Evolutionary conservation across 257 asterid species (phyloP).

Genomic region (Ajuga chamaepitys): DNA sequence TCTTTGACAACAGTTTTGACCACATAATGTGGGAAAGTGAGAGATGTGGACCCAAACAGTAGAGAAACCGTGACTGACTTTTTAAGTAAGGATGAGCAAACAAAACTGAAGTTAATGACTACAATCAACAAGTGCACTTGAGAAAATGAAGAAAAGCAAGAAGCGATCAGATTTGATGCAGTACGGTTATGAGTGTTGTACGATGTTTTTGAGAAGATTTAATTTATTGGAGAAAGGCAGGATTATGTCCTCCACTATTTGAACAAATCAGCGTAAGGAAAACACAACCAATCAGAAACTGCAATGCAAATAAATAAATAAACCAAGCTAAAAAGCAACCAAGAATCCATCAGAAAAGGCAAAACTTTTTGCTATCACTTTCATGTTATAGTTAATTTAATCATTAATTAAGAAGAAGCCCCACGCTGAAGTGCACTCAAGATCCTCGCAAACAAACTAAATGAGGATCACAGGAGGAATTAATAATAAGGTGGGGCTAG

Average conservation of each 20-base stretch:
- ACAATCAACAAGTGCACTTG: background rate
- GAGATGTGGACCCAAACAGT: constrained; percentile 4
- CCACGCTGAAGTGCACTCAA: too few relatives aligned
- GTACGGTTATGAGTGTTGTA: too few relatives aligned
- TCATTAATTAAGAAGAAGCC: background rate
- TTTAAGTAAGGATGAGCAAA: background rate
- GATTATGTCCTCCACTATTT: constrained; percentile 7
- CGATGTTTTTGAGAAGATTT: too few relatives aligned
- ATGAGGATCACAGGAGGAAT: too few relatives aligned
- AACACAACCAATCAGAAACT: too few relatives aligned
- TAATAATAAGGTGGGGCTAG: too few relatives aligned
- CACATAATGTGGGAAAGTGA: background rate
- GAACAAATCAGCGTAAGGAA: constrained; percentile 3
- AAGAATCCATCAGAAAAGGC: too few relatives aligned
- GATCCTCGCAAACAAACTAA: too few relatives aligned
- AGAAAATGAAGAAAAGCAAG: too few relatives aligned
- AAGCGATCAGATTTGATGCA: too few relatives aligned
- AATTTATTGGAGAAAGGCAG: background rate
- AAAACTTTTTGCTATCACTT: constrained; percentile 8
- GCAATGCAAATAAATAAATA: background rate
- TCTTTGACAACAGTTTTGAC: background rate
- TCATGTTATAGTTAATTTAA: background rate
- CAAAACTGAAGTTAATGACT: background rate
- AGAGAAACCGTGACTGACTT: background rate
- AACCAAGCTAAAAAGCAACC: background rate